Evolutionary conservation across 106 monocot genomes (phyloP), one percentile per base, ranked within the genome.

Genomic region (Iris macrosiphon): DNA sequence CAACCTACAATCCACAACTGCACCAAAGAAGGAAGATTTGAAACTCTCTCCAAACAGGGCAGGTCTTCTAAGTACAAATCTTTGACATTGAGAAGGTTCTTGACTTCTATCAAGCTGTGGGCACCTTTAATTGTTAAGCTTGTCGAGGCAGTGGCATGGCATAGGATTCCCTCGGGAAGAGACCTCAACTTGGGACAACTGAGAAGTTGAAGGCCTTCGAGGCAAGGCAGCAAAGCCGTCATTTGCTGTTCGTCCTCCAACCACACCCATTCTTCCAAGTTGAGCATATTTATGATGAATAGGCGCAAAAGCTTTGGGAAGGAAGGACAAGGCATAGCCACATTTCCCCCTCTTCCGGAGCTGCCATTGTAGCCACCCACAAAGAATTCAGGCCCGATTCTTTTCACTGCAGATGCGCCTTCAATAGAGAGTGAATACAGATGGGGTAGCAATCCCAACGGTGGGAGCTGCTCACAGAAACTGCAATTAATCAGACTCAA

Each of bases 151-250:
- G 50, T 40, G 15, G 51, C 50, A 27, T 52, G 41, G 29, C 21
- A 7, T 0, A 64, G 39, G 28, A 64, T 28, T 16, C 23, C 19
- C 15, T 53, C 16, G 3, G 64, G 64, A 64, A 64, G 38, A 52
- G 50, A 64, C 25, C 21, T 55, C 18, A 55, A 33, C 21, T 55
- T 35, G 4, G 54, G 54, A 33, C 54, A 55, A 6, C 10, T 19
- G 9, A 2, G 6, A 55, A 55, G n/a, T 33, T 8, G 1, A 7
- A 55, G 20, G 7, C 12, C 0, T 21, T 34, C 25, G n/a, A 55
- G 33, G 20, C 8, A 8, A 35, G 54, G 54, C 16, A 55, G n/a
- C n/a, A n/a, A n/a, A n/a, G n/a, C n/a, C n/a, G n/a, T 52, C 51
- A 27, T 2, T n/a, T 1, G 31, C 7, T 8, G 8, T 0, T 12